These are phyloP conservation scores for Cicer bijugum DNA, from an alignment of 306 rosid genomes.

Conservation along the genomic window DNA sequence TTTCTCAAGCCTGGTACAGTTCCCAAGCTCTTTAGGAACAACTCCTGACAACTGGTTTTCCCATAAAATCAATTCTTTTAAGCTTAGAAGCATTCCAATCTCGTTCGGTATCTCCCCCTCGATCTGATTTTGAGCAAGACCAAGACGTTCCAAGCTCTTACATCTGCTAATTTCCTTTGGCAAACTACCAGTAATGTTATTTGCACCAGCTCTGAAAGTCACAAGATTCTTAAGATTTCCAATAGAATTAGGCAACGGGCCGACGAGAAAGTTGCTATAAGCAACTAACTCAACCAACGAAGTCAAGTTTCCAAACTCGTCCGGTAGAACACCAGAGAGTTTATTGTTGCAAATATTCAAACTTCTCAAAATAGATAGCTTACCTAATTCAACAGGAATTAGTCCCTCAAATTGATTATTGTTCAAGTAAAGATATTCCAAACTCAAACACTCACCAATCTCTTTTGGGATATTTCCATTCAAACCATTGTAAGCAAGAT, in stretches of 20 bases:
- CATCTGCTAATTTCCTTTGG: slow-evolving; percentile 80
- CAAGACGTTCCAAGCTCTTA: slow-evolving; percentile 67
- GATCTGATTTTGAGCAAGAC: slow-evolving; percentile 85
- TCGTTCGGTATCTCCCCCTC: slow-evolving; percentile 80
- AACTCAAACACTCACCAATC: slow-evolving; percentile 68
- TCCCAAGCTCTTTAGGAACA: slow-evolving; percentile 83
- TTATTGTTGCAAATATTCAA: slow-evolving; percentile 83
- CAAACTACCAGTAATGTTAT: slow-evolving; percentile 77
- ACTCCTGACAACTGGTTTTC: slow-evolving; percentile 71
- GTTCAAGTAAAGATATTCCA: slow-evolving; percentile 65
- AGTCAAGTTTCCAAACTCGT: slow-evolving; percentile 75
- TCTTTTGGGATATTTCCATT: slow-evolving; percentile 71
- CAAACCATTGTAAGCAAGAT: slow-evolving; percentile 62
- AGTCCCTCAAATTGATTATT: slow-evolving; percentile 69
- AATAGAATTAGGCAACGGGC: slow-evolving; percentile 74
- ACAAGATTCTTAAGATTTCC: slow-evolving; percentile 77
- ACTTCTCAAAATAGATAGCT: slow-evolving; percentile 57
- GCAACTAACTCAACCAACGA: slow-evolving; percentile 75
- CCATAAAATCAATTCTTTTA: slow-evolving; percentile 73
- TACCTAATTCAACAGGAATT: slow-evolving; percentile 74
- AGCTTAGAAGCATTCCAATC: slow-evolving; percentile 71
- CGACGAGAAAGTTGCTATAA: slow-evolving; percentile 75
- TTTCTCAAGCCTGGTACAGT: slow-evolving; percentile 69
- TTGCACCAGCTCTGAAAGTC: slow-evolving; percentile 81
- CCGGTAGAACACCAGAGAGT: slow-evolving; percentile 68